Conservation (phyloP, 805 yeast species). For the Schizosaccharomyces octosporus region DNA sequence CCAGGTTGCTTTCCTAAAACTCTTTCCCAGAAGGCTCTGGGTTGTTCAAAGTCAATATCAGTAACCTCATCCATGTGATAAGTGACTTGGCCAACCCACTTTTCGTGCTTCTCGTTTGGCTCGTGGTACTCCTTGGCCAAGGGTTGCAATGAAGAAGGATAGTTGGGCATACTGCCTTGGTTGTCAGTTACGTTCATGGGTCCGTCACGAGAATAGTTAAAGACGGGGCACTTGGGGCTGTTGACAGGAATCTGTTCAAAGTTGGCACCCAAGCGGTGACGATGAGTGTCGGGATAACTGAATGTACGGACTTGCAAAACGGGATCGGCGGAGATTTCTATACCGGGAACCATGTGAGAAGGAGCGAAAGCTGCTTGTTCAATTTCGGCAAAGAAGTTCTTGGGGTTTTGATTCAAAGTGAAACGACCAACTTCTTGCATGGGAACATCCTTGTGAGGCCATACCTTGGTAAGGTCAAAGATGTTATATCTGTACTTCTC, state of each 20-base stretch:
- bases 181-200: slow-evolving; percentile 45
- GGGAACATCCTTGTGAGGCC: slow-evolving; percentile 79
- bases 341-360: slow-evolving; percentile 61
- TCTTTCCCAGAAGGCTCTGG: slow-evolving; percentile 37
- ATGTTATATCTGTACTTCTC: slow-evolving; percentile 54
- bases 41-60: slow-evolving; percentile 52
- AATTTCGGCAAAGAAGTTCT: slow-evolving; percentile 66
- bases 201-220: slow-evolving; percentile 49
- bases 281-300: slow-evolving; percentile 66
- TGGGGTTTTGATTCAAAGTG: slow-evolving; percentile 50
- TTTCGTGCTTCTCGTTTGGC: slow-evolving; percentile 25
- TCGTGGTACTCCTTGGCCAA: slow-evolving; percentile 9
- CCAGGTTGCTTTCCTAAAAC: slow-evolving; percentile 51
- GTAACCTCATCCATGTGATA: slow-evolving; percentile 28
- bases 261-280: slow-evolving; percentile 55
- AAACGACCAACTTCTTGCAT: slow-evolving; percentile 64
- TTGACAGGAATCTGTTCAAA: slow-evolving; percentile 74
- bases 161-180: slow-evolving; percentile 56
- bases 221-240: slow-evolving; percentile 39
- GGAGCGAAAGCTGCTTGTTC: slow-evolving; percentile 76
- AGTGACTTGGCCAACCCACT: slow-evolving; percentile 57
- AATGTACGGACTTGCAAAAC: slow-evolving; percentile 54
- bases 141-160: slow-evolving; percentile 25
- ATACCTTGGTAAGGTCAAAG: slow-evolving; percentile 72
- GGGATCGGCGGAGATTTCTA: slow-evolving; percentile 65